Conservation (phyloP, 371 early-diverging fungal genomes). For the Circinella umbellata region DNA sequence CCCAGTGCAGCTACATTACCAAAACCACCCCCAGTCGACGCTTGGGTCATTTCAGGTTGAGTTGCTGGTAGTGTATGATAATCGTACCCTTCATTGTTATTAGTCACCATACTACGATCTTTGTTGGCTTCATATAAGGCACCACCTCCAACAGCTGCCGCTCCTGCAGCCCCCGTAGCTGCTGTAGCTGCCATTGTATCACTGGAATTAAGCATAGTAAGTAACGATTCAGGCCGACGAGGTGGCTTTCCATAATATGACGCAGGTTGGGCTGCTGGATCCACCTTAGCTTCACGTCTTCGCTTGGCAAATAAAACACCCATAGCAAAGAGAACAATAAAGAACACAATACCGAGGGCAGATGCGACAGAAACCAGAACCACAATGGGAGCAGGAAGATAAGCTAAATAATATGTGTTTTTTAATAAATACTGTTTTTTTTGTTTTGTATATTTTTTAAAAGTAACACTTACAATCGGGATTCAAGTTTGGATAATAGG, state of each 20-base stretch:
- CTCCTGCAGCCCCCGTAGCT: background rate
- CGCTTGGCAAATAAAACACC: constrained; percentile 39
- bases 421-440: constrained; percentile 27
- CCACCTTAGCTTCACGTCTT: constrained; percentile 34
- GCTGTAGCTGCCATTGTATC: constrained; percentile 9
- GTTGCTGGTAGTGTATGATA: background rate
- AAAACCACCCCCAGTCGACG: background rate
- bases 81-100: background rate
- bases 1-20: background rate
- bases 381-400: constrained; percentile 62
- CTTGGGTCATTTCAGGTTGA: constrained; percentile 19
- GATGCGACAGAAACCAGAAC: constrained; percentile 73
- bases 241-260: constrained; percentile 53
- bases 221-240: constrained; percentile 41
- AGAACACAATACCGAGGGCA: constrained; percentile 68
- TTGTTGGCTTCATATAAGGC: background rate
- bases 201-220: constrained; percentile 34
- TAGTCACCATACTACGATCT: background rate
- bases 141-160: constrained; percentile 14
- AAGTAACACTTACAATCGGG: constrained; percentile 4
- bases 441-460: background rate
- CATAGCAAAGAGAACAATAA: constrained; percentile 69
- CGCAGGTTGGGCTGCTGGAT: constrained; percentile 35
- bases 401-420: constrained; percentile 30
- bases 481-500: constrained; percentile 19